Evolutionary conservation across 225 moss, liverwort and hornwort species (phyloP), one percentile per base, ranked within the genome.

Genomic region (Straminergon stramineum): DNA sequence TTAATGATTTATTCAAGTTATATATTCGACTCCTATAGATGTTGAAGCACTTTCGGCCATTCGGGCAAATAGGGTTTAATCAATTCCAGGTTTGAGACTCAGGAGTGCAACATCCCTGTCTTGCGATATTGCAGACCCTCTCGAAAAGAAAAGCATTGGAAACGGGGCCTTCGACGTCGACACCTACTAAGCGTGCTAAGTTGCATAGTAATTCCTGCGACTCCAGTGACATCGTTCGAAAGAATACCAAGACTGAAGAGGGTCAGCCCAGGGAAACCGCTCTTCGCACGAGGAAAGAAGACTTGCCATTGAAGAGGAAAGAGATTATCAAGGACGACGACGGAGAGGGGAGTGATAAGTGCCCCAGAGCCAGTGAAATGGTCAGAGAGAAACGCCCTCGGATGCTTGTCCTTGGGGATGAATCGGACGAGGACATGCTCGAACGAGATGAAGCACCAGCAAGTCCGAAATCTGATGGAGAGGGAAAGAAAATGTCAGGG

Each of bases 81-180:
- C 69, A 56, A 23, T 62, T 76, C 53, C 39, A 87, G 89, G 76
- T 55, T 85, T 74, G 75, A 90, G 62, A 69, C 74, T 93, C 68
- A 84, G 65, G 79, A 65, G 58, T 69, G 80, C 83, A 82, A 17
- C 51, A 58, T 71, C 32, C 73, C 82, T 90, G 84, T 85, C 56
- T 58, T 61, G 51, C 80, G 69, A 34, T 39, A n/a, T 76, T 86
- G 89, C 90, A 93, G 94, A 87, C 57, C 24, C 37, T 58, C 51
- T 64, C 75, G 14, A 94, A 93, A 79, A 91, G 94, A 37, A 94
- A 93, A 74, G 80, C 85, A 45, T 83, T 88, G 86, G 92, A 91
- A 60, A 66, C 60, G 45, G 91, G 90, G 67, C 92, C 90, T 51
- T 92, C 93, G 51, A 82, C 90, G 58, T 90, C 93, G 57, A 48